Evolutionary conservation across 345 rosid genomes (phyloP).

Genomic region (Hypericum perforatum): DNA sequence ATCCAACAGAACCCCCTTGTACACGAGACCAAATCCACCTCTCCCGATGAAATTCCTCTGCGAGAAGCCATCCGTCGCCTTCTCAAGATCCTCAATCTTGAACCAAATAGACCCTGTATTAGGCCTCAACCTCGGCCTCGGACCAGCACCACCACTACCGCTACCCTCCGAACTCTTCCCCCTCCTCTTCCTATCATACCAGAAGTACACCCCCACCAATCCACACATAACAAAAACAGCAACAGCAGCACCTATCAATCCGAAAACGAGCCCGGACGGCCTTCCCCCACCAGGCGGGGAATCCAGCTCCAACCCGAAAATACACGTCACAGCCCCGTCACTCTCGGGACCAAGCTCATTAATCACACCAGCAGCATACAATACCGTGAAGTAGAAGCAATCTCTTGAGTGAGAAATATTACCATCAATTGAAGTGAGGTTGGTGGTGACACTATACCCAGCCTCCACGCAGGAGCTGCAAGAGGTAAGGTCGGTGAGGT

Average conservation of each 20-base stretch:
- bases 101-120: slow-evolving; percentile 3
- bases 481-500: background rate
- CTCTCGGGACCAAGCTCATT: background rate
- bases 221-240: background rate
- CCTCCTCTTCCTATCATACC: background rate
- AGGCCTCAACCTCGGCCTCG: slow-evolving; percentile 5
- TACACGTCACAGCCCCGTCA: background rate
- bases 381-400: background rate
- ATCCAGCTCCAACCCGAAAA: slow-evolving; percentile 3
- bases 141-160: background rate
- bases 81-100: background rate
- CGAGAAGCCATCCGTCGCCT: background rate
- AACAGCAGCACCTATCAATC: background rate
- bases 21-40: slow-evolving; percentile 1
- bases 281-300: background rate
- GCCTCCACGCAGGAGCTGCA: slow-evolving; percentile 1
- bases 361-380: background rate
- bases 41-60: background rate
- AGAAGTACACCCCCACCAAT: background rate
- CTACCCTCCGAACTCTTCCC: background rate
- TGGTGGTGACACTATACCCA: background rate
- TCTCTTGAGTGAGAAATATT: background rate
- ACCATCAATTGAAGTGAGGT: background rate
- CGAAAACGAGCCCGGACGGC: background rate
- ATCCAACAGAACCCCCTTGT: background rate